Evolutionary conservation across 1,139 yeast species (phyloP).

Genomic region (Meyerozyma athensensis): DNA sequence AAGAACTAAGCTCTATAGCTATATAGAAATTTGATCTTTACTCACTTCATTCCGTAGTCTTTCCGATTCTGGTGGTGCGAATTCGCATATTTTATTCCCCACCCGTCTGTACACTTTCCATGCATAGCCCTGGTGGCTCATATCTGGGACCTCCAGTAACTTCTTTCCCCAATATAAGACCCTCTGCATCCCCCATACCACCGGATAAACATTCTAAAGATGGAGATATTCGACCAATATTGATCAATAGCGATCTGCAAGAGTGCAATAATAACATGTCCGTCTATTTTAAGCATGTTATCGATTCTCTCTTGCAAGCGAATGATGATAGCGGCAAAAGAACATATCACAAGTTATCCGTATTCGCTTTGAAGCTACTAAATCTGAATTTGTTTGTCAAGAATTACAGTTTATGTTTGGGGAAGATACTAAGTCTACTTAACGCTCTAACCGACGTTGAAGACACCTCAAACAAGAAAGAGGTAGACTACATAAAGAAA

Average conservation of each 20-base stretch:
- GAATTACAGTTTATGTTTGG: conserved; percentile 35
- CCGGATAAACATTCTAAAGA: conserved; percentile 4
- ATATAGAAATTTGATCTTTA: background rate
- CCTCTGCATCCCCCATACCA: too few relatives aligned
- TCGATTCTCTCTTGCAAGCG: conserved; percentile 24
- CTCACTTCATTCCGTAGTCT: background rate
- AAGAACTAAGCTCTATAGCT: conserved; percentile 40
- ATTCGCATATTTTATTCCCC: background rate
- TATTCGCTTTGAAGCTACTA: conserved; percentile 32
- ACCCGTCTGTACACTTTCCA: background rate
- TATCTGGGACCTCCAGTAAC: conserved; percentile 2
- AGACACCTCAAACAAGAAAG: conserved; percentile 10
- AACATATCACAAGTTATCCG: conserved; percentile 30
- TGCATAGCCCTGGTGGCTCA: conserved; percentile 1
- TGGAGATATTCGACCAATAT: conserved; percentile 10
- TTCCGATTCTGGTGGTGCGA: background rate
- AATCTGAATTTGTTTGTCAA: conserved; percentile 38
- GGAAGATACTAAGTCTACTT: conserved; percentile 36
- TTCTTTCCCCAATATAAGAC: background rate
- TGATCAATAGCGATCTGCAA: conserved; percentile 34
- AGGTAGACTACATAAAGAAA: conserved; percentile 28
- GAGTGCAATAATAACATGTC: conserved; percentile 41
- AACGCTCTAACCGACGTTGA: conserved; percentile 23
- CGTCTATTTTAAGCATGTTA: conserved; percentile 29
- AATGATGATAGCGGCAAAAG: conserved; percentile 10